Conservation (phyloP, 331 rosid species). For the Arachis monticola region DNA sequence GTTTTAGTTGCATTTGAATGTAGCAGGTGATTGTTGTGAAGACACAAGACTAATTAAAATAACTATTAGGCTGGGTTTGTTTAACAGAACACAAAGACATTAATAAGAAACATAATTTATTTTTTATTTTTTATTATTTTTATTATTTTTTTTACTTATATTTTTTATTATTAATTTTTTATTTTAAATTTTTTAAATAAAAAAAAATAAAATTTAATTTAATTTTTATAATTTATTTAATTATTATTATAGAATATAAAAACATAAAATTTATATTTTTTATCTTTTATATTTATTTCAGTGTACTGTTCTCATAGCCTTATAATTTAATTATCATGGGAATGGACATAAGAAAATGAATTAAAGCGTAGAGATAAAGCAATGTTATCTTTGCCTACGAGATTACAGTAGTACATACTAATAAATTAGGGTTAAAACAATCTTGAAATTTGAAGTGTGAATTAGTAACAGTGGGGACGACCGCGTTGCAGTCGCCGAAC, state of each 20-base stretch:
- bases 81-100: too few species aligned
- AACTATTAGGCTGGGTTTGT: too few species aligned
- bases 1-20: too few species aligned
- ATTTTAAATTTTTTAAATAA: neutral
- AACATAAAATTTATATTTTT: too few species aligned
- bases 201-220: neutral
- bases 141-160: too few species aligned
- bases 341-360: conserved; percentile 19
- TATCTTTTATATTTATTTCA: neutral
- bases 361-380: conserved; percentile 56
- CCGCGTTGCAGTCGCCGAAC: conserved; percentile 75
- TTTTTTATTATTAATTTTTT: too few species aligned
- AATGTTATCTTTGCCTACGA: conserved; percentile 31
- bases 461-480: conserved; percentile 60
- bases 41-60: too few species aligned
- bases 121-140: too few species aligned
- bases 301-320: too few species aligned
- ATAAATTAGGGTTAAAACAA: conserved; percentile 35
- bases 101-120: too few species aligned
- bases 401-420: neutral
- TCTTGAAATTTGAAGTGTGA: conserved; percentile 42
- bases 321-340: conserved; percentile 34
- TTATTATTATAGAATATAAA: too few species aligned
- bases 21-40: too few species aligned
- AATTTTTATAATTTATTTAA: neutral